Conservation (phyloP, 805 yeast genomes). For the Groenewaldozyma salmanticensis region DNA sequence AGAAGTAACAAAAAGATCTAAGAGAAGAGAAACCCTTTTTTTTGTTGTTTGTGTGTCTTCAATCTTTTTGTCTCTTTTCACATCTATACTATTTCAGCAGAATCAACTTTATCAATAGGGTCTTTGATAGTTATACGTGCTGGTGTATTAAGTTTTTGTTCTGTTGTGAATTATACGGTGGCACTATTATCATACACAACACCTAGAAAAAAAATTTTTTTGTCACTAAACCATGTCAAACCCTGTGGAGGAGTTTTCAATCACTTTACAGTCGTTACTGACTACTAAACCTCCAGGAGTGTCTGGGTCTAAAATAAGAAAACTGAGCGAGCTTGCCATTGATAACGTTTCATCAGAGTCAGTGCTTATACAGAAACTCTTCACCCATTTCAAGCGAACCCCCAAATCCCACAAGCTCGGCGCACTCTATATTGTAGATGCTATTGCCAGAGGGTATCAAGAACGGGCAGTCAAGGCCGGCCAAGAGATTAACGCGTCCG, state of each 20-base stretch:
- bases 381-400: conserved; percentile 59
- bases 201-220: too few species aligned
- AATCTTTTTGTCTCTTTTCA: too few species aligned
- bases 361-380: conserved; percentile 46
- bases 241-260: conserved; percentile 16
- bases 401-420: conserved; percentile 83
- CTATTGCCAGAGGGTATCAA: conserved; percentile 76
- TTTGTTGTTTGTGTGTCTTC: too few species aligned
- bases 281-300: conserved; percentile 63
- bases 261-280: conserved; percentile 21
- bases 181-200: too few species aligned
- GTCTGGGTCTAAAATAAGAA: conserved; percentile 89
- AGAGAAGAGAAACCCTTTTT: too few species aligned
- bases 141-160: too few species aligned
- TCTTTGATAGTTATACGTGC: too few species aligned
- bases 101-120: too few species aligned
- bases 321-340: conserved; percentile 68
- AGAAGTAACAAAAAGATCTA: too few species aligned
- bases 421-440: conserved; percentile 81
- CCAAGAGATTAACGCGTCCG: conserved; percentile 37
- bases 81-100: too few species aligned
- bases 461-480: conserved; percentile 58
- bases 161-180: too few species aligned
- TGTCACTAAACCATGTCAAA: background rate
- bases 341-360: conserved; percentile 52